Base-by-base conservation (phyloP, 306 rosid genomes). In the Quercus glauca region DNA sequence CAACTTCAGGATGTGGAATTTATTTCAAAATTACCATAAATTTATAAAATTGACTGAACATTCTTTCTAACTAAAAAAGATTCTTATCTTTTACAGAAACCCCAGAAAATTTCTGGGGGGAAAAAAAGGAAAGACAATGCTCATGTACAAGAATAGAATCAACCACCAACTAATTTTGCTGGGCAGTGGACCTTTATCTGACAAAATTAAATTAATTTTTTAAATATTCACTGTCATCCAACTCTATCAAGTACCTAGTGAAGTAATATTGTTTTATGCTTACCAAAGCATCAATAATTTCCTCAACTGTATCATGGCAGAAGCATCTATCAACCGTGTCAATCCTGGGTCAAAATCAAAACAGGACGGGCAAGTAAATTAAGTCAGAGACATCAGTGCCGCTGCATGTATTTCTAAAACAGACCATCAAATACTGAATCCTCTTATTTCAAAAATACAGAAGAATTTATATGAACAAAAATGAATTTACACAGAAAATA, bases 281-380 rank as follows among this genome's bases (percentile, higher is more conserved):
- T 88, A 95, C 99, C 98, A 95, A 85, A 59, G 94, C 93, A 78
- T 87, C 98, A 64, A 90, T 65, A 78, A 91, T 93, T 91, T 93
- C 97, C 86, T 93, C 99, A 61, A 95, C 85, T 1, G 99, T 86
- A 82, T 95, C 99, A 17, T 85, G 93, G 88, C 94, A 29, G 83
- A 95, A 95, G 78, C 97, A 95, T 80, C 76, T 87, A 81, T 90
- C 96, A 58, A 91, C 88, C 37, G 71, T 79, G 55, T 90, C 94
- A 71, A 90, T 85, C 92, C 99, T 93, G 89, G 20, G 81, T 75
- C 71, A 80, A 76, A 67, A 78, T 56, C 20, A 60, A 28, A 76
- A 49, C 65, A 77, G 60, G 41, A 80, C 23, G 52, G 20, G 52
- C 70, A 19, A 67, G 55, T n/a, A 59, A 43, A 73, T 45, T 56